These are phyloP conservation scores for Rubia balearica DNA, from an alignment of 305 asterid genomes.

Conservation along the genomic window DNA sequence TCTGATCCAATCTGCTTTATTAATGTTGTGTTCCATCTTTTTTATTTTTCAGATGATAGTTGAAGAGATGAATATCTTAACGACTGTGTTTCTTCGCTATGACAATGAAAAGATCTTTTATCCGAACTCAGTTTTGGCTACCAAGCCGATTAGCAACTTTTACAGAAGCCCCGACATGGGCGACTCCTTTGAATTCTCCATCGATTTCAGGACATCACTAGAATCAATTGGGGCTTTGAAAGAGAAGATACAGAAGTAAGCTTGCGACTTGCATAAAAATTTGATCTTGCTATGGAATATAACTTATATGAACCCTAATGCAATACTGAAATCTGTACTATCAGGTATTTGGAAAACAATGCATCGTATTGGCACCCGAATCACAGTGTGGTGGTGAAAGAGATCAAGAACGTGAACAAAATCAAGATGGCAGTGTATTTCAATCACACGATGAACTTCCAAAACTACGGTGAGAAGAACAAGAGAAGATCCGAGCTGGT, in stretches of 20 bases:
- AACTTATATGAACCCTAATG: neutral
- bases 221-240: constrained; percentile 64
- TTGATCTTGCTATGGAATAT: neutral
- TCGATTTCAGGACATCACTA: constrained; percentile 69
- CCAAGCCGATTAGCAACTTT: constrained; percentile 76
- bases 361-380: constrained; percentile 65
- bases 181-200: constrained; percentile 57
- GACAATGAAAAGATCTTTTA: constrained; percentile 64
- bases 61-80: constrained; percentile 84
- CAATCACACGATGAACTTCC: constrained; percentile 87
- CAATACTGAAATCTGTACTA: neutral
- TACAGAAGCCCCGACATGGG: constrained; percentile 90
- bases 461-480: constrained; percentile 55
- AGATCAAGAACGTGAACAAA: constrained; percentile 76
- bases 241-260: constrained; percentile 66
- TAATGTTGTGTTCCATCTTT: constrained; percentile 8
- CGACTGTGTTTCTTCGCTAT: constrained; percentile 54
- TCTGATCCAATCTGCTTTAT: constrained; percentile 13
- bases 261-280: neutral
- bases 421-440: constrained; percentile 59
- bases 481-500: constrained; percentile 50
- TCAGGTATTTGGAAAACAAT: constrained; percentile 59
- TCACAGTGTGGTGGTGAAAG: constrained; percentile 75
- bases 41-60: constrained; percentile 51
- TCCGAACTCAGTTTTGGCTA: constrained; percentile 71